Conservation (phyloP, 2,329 filamentous ascomycete species). For the Pseudocercospora fuligena region DNA sequence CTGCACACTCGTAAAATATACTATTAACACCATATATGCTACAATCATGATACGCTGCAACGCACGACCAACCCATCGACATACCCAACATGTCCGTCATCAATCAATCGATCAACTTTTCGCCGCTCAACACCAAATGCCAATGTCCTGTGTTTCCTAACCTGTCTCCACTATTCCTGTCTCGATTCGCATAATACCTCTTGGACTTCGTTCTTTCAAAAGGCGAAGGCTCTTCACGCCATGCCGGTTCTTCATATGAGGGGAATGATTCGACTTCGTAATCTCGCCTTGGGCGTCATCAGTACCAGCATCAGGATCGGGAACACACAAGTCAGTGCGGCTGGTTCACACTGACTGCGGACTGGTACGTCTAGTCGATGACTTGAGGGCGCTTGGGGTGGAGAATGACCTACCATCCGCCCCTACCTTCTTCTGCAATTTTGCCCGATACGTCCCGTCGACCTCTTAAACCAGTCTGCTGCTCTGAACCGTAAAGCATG, state of each 20-base stretch:
- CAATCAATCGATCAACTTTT: conserved; percentile 8
- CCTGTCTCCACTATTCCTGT: conserved; percentile 8
- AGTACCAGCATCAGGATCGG: not conserved
- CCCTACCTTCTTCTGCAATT: conserved; percentile 71
- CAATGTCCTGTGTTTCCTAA: conserved; percentile 7
- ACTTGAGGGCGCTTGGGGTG: conserved; percentile 7
- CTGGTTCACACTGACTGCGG: conserved; percentile 22
- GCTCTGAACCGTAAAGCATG: conserved; percentile 35
- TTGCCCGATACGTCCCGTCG: conserved; percentile 73
- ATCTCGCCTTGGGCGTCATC: not conserved
- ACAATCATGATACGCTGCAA: conserved; percentile 1
- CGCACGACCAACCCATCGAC: not conserved
- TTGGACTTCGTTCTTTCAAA: conserved; percentile 11
- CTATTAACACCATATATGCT: conserved; percentile 2
- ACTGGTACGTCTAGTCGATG: conserved; percentile 19
- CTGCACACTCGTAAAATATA: conserved; percentile 6
- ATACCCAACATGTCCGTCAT: not conserved
- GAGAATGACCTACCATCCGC: conserved; percentile 29
- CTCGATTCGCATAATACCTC: conserved; percentile 18
- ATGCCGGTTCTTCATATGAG: not conserved
- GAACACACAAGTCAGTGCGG: conserved; percentile 4
- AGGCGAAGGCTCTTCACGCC: conserved; percentile 8
- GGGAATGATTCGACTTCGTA: conserved; percentile 1
- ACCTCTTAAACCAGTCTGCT: conserved; percentile 40
- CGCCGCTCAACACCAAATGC: conserved; percentile 10